These are phyloP conservation scores for Russula abietina DNA, from an alignment of 768 basidiomycete genomes.

Conservation along the genomic window DNA sequence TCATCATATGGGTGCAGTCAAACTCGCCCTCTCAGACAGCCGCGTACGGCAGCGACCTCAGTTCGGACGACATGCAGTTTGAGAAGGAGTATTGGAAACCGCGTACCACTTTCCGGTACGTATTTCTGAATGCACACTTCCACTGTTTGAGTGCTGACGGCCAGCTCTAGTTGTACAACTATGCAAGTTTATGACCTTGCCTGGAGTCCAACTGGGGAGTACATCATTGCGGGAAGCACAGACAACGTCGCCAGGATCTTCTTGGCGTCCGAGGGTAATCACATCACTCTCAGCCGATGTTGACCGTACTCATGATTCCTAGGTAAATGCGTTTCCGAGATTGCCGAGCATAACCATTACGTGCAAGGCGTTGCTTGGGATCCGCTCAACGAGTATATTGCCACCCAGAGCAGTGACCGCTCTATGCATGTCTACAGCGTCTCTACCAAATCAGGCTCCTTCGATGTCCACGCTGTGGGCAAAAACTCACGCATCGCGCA, in stretches of 20 bases:
- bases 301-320: constrained; percentile 18
- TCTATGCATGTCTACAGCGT: constrained; percentile 94
- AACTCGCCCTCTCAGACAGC: constrained; percentile 60
- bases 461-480: constrained; percentile 88
- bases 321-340: constrained; percentile 86
- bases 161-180: constrained; percentile 62
- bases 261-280: constrained; percentile 48
- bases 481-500: constrained; percentile 76
- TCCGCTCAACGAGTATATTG: constrained; percentile 93
- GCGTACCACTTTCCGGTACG: constrained; percentile 74
- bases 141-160: background rate
- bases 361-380: constrained; percentile 99
- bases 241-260: constrained; percentile 92
- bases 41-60: constrained; percentile 79
- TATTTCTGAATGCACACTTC: constrained; percentile 9
- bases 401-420: constrained; percentile 94
- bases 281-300: background rate
- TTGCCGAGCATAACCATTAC: constrained; percentile 92
- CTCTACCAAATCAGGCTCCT: constrained; percentile 66
- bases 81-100: constrained; percentile 97
- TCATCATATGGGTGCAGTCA: constrained; percentile 91
- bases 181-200: constrained; percentile 98
- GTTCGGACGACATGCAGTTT: constrained; percentile 69
- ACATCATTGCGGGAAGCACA: constrained; percentile 92
- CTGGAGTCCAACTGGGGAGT: constrained; percentile 95